These are phyloP conservation scores for Mycena epipterygia DNA, from an alignment of 768 basidiomycete genomes.

Conservation along the genomic window DNA sequence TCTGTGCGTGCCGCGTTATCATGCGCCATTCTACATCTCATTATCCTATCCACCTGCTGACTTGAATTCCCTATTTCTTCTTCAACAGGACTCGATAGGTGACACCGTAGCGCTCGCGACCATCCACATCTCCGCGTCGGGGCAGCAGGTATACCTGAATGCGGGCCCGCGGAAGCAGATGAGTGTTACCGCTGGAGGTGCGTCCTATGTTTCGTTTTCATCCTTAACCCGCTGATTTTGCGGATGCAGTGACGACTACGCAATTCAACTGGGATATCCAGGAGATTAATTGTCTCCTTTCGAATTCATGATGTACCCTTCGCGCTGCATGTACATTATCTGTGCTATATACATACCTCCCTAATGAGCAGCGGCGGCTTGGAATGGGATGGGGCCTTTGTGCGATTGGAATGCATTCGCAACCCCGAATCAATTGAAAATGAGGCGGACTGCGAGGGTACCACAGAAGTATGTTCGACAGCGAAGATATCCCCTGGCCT, in stretches of 20 bases:
- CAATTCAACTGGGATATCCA: slow-evolving; percentile 36
- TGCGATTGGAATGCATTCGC: no score
- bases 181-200: slow-evolving; percentile 29
- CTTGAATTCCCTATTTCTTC: not conserved
- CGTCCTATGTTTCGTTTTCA: not conserved
- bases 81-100: slow-evolving; percentile 22
- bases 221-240: not conserved
- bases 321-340: not conserved
- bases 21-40: not conserved
- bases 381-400: no score
- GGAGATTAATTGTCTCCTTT: slow-evolving; percentile 31
- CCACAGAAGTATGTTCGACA: not conserved
- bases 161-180: slow-evolving; percentile 22
- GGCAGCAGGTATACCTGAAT: slow-evolving; percentile 26
- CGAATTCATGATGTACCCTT: not conserved
- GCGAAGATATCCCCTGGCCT: not conserved
- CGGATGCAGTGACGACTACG: slow-evolving; percentile 15
- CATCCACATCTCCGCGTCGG: slow-evolving; percentile 23
- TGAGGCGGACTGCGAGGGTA: no score
- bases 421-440: no score
- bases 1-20: no score
- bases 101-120: slow-evolving; percentile 28
- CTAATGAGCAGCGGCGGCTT: not conserved
- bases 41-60: not conserved
- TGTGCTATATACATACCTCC: not conserved